Evolutionary conservation across 495 filamentous ascomycete species (phyloP), one percentile per base, ranked within the genome.

Genomic region (Collariella sp.): DNA sequence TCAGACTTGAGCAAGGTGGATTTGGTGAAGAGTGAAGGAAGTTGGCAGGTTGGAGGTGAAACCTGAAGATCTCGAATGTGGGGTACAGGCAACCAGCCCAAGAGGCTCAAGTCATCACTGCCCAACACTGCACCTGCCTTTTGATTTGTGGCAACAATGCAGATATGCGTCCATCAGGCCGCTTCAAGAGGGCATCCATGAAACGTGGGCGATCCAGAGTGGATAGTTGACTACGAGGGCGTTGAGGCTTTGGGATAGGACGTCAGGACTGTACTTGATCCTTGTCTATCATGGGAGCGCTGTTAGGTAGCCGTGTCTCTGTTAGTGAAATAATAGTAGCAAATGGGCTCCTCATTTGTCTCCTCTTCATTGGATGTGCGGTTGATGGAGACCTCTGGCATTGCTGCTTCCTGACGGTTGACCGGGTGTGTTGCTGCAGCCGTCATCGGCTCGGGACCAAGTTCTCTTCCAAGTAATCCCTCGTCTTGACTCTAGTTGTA

Each of bases 41-140:
- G n/a, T n/a, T 31, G 5, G 26, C 9, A 9, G 26, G 9, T 31
- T 31, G 26, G 9, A 31, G 26, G 26, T 31, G 26, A 31, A 9
- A 9, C 26, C 15, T 3, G 35, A 38, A n/a, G 10, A 12, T 38
- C 11, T 38, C 11, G 35, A 12, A n/a, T 38, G 10, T n/a, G 35
- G 35, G 10, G 3, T 12, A 34, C 6, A 34, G 12, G 31, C 35
- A 38, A n/a, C n/a, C 35, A 13, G 15, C 10, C 15, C 35, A 38
- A 38, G 35, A n/a, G n/a, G 11, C 10, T 19, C 11, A 38, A 24
- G 5, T 35, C 38, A 34, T 52, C 34, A n/a, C 38, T 42, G 49
- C 49, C 49, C 49, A 52, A 52, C 49, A 29, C 29, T 52, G 16
- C 49, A 34, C 39, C 38, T 52, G 44, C 22, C 5, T 23, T 23